These are phyloP conservation scores for Juncus effusus DNA, from an alignment of 176 grass and related monocot species.

Conservation along the genomic window DNA sequence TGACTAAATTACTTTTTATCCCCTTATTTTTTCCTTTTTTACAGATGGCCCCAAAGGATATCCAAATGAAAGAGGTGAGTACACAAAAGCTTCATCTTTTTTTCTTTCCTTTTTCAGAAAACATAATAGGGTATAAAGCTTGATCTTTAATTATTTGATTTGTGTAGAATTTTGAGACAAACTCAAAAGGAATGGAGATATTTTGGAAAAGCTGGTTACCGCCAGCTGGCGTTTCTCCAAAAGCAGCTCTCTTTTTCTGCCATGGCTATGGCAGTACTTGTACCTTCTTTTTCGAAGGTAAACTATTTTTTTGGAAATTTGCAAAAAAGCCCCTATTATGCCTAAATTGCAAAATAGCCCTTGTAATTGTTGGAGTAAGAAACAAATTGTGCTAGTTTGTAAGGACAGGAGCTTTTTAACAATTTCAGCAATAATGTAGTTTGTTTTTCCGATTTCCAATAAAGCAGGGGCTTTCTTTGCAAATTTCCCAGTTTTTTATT, in stretches of 20 bases:
- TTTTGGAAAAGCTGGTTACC: slow-evolving; percentile 99
- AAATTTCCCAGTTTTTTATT: no score
- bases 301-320: slow-evolving; percentile 12
- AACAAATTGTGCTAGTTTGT: no score
- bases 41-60: slow-evolving; percentile 74
- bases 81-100: background rate
- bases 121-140: no score
- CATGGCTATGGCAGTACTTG: slow-evolving; percentile 95
- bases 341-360: no score
- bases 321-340: no score
- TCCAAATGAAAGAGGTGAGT: slow-evolving; percentile 78
- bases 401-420: no score
- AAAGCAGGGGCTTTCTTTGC: no score
- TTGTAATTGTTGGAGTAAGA: no score
- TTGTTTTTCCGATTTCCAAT: no score
- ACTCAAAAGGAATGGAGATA: slow-evolving; percentile 87
- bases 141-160: no score
- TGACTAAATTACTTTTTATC: slow-evolving; percentile 11
- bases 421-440: no score
- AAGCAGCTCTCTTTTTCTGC: slow-evolving; percentile 93
- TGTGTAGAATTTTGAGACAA: slow-evolving; percentile 66
- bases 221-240: slow-evolving; percentile 40
- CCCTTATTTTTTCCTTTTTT: slow-evolving; percentile 10
- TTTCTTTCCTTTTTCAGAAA: no score
- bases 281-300: slow-evolving; percentile 98